phyloP scores from a whole-genome alignment of 2,329 filamentous ascomycete genomes.

The Pestalotiopsis fici region DNA sequence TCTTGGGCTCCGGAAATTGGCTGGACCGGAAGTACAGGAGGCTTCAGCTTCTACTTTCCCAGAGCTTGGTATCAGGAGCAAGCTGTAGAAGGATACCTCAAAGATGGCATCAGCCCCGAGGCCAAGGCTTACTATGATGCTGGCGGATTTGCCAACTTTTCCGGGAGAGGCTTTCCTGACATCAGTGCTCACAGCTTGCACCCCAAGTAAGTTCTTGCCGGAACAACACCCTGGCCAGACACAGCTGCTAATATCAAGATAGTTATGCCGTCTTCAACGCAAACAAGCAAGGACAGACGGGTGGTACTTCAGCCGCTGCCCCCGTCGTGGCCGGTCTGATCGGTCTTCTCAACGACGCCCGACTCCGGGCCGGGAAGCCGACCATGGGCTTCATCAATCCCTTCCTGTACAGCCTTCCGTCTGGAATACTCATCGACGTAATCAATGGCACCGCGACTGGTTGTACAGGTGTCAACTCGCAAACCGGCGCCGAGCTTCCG shows the following conservation, averaged over 20 bases:
- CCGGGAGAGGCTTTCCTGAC: slow-evolving; percentile 31
- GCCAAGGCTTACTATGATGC: slow-evolving; percentile 17
- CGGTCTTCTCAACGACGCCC: slow-evolving; percentile 18
- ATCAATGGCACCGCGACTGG: slow-evolving; percentile 24
- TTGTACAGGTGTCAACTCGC: slow-evolving; percentile 23
- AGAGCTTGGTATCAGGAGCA: slow-evolving; percentile 47
- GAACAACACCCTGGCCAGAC: too few relatives aligned
- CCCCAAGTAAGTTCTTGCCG: slow-evolving; percentile 14
- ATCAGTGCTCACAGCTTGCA: slow-evolving; percentile 20
- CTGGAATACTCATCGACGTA: slow-evolving; percentile 13
- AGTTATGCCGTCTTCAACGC: slow-evolving; percentile 15
- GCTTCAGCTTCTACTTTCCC: slow-evolving; percentile 51
- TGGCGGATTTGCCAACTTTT: slow-evolving; percentile 16
- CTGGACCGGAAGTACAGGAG: slow-evolving; percentile 34
- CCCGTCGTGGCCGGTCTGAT: slow-evolving; percentile 22
- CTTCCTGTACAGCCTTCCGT: slow-evolving; percentile 10
- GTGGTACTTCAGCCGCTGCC: slow-evolving; percentile 19
- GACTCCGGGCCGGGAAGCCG: slow-evolving; percentile 6
- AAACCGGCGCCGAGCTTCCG: slow-evolving; percentile 19
- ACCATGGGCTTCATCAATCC: slow-evolving; percentile 15
- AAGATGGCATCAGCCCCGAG: slow-evolving; percentile 13
- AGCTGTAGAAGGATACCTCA: slow-evolving; percentile 42
- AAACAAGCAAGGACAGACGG: slow-evolving; percentile 11
- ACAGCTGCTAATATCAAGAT: neutral
- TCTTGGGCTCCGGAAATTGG: slow-evolving; percentile 21